These are phyloP conservation scores for Eucalyptus virginea DNA, from an alignment of 345 rosid species.

Conservation along the genomic window DNA sequence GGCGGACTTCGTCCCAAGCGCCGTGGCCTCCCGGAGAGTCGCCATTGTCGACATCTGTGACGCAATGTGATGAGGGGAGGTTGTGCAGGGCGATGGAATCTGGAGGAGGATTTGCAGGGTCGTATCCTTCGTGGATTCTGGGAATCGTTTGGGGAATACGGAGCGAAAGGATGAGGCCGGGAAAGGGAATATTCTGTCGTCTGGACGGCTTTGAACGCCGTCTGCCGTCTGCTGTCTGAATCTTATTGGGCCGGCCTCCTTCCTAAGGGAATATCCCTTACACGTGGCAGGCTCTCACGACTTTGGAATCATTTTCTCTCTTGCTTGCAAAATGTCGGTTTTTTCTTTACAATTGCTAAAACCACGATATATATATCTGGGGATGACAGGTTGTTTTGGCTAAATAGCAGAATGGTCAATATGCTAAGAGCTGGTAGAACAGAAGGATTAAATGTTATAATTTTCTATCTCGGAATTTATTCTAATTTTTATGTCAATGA, in stretches of 20 bases:
- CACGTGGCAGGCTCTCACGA: neutral
- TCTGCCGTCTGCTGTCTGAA: neutral
- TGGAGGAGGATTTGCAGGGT: neutral
- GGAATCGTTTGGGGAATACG: neutral
- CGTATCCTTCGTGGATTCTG: neutral
- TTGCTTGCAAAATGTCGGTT: neutral
- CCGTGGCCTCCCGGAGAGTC: constrained; percentile 61
- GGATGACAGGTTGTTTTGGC: neutral
- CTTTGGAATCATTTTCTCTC: neutral
- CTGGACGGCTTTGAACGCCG: neutral
- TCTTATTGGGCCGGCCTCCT: neutral
- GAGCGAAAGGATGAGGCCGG: neutral
- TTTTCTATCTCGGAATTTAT: too few species aligned
- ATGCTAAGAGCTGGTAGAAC: neutral
- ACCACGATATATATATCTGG: neutral
- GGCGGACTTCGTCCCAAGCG: constrained; percentile 44
- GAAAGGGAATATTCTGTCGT: neutral
- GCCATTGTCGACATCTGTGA: constrained; percentile 11
- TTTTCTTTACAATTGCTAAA: neutral
- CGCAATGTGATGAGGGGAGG: neutral
- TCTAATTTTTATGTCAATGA: too few species aligned
- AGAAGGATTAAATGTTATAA: neutral
- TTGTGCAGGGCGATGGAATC: neutral
- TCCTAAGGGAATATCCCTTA: neutral
- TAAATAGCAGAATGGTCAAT: neutral